Base-by-base conservation (phyloP, 2,329 filamentous ascomycete species). In the Diaporthe nobilis region DNA sequence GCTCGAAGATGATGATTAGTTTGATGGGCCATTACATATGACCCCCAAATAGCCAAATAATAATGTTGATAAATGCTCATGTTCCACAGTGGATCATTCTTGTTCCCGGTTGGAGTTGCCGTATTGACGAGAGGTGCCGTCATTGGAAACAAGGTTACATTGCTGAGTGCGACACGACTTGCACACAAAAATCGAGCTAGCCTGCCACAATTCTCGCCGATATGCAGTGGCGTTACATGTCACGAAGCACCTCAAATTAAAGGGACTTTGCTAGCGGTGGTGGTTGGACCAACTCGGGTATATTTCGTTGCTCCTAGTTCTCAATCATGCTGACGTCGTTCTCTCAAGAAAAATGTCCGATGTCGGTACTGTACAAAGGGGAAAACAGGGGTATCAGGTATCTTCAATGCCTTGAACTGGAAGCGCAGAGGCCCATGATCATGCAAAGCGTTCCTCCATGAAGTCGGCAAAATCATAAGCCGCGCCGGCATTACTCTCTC, bases 1-100 rank as follows among this genome's bases (percentile, higher is more conserved):
- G 28, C 86, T 91, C 81, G 89, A 91, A 75, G 85, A 90, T 67
- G 87, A 87, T 22, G 83, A 85, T 22, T 73, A 25, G 12, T 71
- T 4, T 17, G n/a, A 17, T 20, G 4, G 7, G 20, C 8, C n/a
- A n/a, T 15, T 4, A 28, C 28, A 28, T 28, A 12, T 10, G 57
- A 7, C 5, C 31, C 31, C 17, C 10, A 12, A 17, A 13, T 31
- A n/a, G 15, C 15, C 13, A 1, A n/a, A 39, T 8, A 8, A 22
- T n/a, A 34, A 25, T 4, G 4, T 9, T 20, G 5, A 31, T 17
- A 17, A 13, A 8, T 13, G 39, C 12, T 22, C 1, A 8, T 49
- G 17, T n/a, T 34, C 20, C 25, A n/a, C 20, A 42, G 17, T 25
- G 1, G 28, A 9, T 2, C 34, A 13, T 37, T 34, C 2, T 44